Evolutionary conservation across 208 protist species (phyloP).

Genomic region (Vickermania spadyakhi): DNA sequence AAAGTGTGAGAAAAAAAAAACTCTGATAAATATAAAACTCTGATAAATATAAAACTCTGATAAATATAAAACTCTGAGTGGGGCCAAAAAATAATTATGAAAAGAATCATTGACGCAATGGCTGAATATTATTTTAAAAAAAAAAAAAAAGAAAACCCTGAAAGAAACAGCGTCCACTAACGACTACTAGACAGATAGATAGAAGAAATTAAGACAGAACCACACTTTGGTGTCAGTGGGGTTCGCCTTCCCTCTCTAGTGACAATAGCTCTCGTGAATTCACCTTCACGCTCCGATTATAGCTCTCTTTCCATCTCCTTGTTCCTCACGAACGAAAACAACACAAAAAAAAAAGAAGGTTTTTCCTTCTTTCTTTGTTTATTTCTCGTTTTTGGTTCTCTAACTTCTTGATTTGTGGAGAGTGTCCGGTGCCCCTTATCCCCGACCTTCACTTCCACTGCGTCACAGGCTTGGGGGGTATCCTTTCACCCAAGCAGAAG

Average conservation of each 20-base stretch:
- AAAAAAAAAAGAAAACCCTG: too few relatives aligned
- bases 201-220: too few relatives aligned
- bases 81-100: background rate
- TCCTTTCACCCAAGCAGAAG: background rate
- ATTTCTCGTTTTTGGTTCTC: background rate
- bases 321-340: too few relatives aligned
- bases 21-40: background rate
- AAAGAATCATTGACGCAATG: background rate
- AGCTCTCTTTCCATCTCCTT: background rate
- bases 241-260: too few relatives aligned
- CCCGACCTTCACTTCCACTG: background rate
- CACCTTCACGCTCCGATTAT: background rate
- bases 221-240: too few relatives aligned
- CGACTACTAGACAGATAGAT: too few relatives aligned
- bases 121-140: too few relatives aligned
- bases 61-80: background rate
- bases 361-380: background rate
- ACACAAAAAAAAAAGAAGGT: too few relatives aligned
- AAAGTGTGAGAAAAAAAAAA: background rate
- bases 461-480: background rate
- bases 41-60: background rate
- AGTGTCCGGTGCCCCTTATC: background rate
- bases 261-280: too few relatives aligned
- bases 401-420: background rate
- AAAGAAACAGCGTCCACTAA: too few relatives aligned